Conservation (phyloP, 2,329 filamentous ascomycete species). For the Trichoderma breve region DNA sequence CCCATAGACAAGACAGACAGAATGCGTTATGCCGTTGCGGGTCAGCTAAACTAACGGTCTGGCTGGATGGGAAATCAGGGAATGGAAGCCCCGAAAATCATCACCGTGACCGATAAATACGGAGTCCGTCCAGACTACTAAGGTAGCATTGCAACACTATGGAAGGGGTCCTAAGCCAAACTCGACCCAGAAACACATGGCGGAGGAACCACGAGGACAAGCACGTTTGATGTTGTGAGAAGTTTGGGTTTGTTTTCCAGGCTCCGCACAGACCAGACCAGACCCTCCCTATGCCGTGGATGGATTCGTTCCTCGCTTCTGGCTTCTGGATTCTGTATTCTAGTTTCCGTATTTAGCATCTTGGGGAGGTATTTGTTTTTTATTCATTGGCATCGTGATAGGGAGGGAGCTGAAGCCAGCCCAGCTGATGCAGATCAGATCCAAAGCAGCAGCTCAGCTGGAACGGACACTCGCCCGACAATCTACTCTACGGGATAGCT, state of each 20-base stretch:
- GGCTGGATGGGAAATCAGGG: not conserved
- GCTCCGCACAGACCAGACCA: not conserved
- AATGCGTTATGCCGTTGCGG: conserved; percentile 7
- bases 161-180: not conserved
- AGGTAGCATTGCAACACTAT: conserved; percentile 4
- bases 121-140: not conserved
- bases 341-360: not conserved
- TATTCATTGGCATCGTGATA: not conserved
- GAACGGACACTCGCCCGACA: not conserved
- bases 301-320: not conserved
- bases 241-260: not conserved
- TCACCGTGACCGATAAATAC: conserved; percentile 10
- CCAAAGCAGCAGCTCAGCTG: not conserved
- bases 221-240: not conserved
- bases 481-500: not conserved
- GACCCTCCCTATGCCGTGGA: not conserved
- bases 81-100: not conserved
- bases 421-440: not conserved
- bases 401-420: not conserved
- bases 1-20: not conserved
- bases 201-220: conserved; percentile 3
- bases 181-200: not conserved
- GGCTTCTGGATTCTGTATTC: too few species aligned
- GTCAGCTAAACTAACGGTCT: not conserved
- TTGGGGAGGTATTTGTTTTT: not conserved